Base-by-base conservation (phyloP, 306 rosid species). In the Pterocarpus santalinus region DNA sequence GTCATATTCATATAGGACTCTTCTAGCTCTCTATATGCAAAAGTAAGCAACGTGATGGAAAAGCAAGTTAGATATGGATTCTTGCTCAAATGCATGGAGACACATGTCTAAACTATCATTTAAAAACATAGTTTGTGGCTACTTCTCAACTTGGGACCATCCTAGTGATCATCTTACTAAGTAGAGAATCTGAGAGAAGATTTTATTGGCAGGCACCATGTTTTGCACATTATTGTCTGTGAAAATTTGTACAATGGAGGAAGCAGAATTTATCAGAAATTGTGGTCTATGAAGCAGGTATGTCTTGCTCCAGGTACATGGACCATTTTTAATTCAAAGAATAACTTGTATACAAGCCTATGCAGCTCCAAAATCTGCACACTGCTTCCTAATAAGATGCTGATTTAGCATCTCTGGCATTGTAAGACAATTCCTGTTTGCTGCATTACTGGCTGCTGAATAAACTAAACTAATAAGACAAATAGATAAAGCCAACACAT, bases 181-280 rank as follows among this genome's bases (percentile, higher is more conserved):
- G 64, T 13, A 60, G 52, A 69, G 57, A 79, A 70, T 69, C 16
- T 79, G 13, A 58, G 2, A 13, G 44, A 16, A 35, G 64, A 60
- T 52, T n/a, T 38, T 36, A 73, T 64, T 78, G 58, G 34, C 61
- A 76, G n/a, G n/a, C n/a, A n/a, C n/a, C n/a, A n/a, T n/a, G 36
- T 49, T 62, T 72, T 83, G 39, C 28, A 13, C 15, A 30, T 1
- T 55, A 52, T 69, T n/a, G n/a, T 44, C 16, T 65, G 30, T 3
- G 8, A 58, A 65, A 47, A 6, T 56, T 64, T 72, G 16, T 69
- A 38, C 7, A 10, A 3, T 61, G 43, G 28, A 36, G 16, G 53
- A 76, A 62, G n/a, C 55, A 56, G 17, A 83, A 44, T 51, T 71
- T 64, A 38, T 65, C 34, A 34, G 6, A 64, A 70, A 2, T 39